Percentiles rank a stretch among this genome's conserved stretches.
These are phyloP conservation scores for Bifiguratus adelaidae DNA, from an alignment of 192 early-diverging fungal species.

Conservation along the genomic window DNA sequence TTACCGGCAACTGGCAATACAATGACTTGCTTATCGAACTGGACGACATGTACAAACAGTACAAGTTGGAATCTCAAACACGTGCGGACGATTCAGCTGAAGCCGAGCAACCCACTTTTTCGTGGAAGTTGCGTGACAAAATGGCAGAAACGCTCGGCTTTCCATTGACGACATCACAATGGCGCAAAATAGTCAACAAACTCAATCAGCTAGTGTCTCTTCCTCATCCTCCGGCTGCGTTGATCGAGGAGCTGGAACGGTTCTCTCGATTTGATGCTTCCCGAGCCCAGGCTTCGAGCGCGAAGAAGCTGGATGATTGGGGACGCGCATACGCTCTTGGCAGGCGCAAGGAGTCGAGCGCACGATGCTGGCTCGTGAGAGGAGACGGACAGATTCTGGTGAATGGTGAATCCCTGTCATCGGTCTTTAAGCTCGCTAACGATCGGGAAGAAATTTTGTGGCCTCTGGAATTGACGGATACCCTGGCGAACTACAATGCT, in stretches of 20 bases:
- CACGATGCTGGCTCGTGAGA: constrained; percentile 62
- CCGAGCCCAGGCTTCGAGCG: constrained; percentile 18
- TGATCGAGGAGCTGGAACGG: constrained; percentile 20
- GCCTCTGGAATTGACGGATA: constrained; percentile 56
- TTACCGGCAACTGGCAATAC: constrained; percentile 77
- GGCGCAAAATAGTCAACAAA: constrained; percentile 34
- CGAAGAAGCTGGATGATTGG: constrained; percentile 45
- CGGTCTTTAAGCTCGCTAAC: constrained; percentile 61
- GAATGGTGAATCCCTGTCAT: constrained; percentile 62
- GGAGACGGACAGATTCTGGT: constrained; percentile 61
- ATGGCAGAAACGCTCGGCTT: constrained; percentile 32
- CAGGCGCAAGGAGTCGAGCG: constrained; percentile 71
- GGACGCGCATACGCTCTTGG: constrained; percentile 68
- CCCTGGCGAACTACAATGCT: constrained; percentile 76
- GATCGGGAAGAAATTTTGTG: constrained; percentile 61
- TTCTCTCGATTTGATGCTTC: constrained; percentile 21
- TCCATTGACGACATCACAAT: constrained; percentile 36
- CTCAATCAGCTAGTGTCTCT: constrained; percentile 31
- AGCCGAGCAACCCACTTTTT: neutral
- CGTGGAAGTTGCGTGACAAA: constrained; percentile 25
- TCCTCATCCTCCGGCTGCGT: constrained; percentile 15
- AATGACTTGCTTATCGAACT: constrained; percentile 61
- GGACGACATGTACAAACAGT: constrained; percentile 32
- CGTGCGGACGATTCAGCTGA: neutral
- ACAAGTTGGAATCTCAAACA: neutral